Base-by-base conservation (phyloP, 2,329 filamentous ascomycete genomes). In the Verticillium isaacii region DNA sequence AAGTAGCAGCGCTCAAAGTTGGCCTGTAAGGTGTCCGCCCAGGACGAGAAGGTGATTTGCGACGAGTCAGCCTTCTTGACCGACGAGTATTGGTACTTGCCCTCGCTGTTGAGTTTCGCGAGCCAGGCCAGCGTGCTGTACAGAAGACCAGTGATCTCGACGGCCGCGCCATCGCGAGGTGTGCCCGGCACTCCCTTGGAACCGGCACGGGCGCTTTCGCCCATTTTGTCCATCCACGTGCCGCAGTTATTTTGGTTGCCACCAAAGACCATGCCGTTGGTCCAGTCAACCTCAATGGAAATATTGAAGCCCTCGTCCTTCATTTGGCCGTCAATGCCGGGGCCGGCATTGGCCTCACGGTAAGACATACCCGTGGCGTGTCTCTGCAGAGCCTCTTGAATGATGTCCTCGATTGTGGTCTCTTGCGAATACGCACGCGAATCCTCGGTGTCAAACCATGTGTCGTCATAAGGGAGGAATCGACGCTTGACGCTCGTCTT, bases 141-240 rank as follows among this genome's bases (percentile, higher is more conserved):
- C 19, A 95, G 81, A 61, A 99, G 84, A 57, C 95, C 96, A 1
- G 89, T 97, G 72, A 99, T 98, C 74, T 99, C 95, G 61, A 99
- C 85, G 23, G 95, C 93, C 52, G 95, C 93, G 34, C 95, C 95
- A 73, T 99, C 96, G 69, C 96, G 90, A 56, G 95, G 95, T n/a
- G 95, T 99, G 9, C 93, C 95, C 0, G 95, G 96, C 23, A 97
- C 82, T 58, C 95, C 96, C 78, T 97, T 98, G 71, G 89, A 97
- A 62, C 90, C 89, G 17, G 96, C 95, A 64, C 89, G 91, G 66
- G 91, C 87, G 65, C 93, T 97, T 75, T 99, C 95, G n/a, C 95
- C 95, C 95, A 99, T 99, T 84, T 99, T 99, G 82, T 99, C 95
- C 93, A 97, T 97, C 95, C 95, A 99, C 1, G 95, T 99, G 59